Evolutionary conservation across 2,329 filamentous ascomycete species (phyloP), one percentile per base, ranked within the genome.

Genomic region (Trichoderma atrobrunneum): DNA sequence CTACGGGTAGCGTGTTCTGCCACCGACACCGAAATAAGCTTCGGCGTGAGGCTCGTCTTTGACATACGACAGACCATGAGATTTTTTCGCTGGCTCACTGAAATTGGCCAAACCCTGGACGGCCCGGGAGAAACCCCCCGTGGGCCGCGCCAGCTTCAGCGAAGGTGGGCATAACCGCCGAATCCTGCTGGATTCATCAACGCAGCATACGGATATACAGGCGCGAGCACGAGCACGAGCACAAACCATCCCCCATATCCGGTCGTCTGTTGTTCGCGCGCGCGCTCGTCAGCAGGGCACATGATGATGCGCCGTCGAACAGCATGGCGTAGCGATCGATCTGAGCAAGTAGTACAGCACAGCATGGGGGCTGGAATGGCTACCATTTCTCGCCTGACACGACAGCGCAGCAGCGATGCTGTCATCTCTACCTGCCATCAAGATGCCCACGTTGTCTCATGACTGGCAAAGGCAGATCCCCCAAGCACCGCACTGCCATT

Each of bases 391-490:
- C 43, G 61, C 61, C 61, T 71, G 69, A 60, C 61, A 65, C 69
- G 69, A 43, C 32, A 60, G 34, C n/a, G 34, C 69, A 59, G 60
- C n/a, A 51, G n/a, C 28, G 34, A 60, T 60, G 69, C 28, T 59
- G 51, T 71, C 61, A 65, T 66, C 11, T 48, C 36, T 54, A 26
- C 36, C 30, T 21, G 32, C 65, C 34, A 56, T 61, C 61, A 62
- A 61, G 51, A 39, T 54, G 66, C 61, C 34, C 72, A 73, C 72
- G 72, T 73, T 73, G 72, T 71, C 69, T 63, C 36, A 67, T 67
- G 72, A 73, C 72, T 73, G 72, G 72, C 48, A 64, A 54, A 60
- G 67, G 71, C 34, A 64, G 71, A 64, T 72, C 64, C 70, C 32
- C 21, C 8, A 7, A 14, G 21, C 26, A 36, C 30, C 21, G 30